phyloP scores from a whole-genome alignment of 208 protist genomes.

The Acanthamoeba polyphaga region DNA sequence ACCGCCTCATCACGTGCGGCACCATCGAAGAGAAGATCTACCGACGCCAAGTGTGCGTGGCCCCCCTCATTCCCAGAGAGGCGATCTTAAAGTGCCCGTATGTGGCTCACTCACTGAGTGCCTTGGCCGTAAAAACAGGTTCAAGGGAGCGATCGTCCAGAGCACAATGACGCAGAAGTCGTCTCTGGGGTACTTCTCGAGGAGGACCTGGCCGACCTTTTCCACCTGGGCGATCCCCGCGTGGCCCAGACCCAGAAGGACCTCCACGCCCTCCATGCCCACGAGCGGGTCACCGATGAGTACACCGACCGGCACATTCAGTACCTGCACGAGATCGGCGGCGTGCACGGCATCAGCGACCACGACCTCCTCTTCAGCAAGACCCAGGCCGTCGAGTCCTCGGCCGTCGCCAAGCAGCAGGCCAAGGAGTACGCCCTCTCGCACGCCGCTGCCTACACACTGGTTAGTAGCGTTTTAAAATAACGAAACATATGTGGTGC shows the following conservation, averaged over 20 bases:
- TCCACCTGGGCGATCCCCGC: conserved; percentile 78
- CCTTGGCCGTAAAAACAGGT: conserved; percentile 3
- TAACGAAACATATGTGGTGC: not conserved
- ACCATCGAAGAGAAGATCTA: conserved; percentile 88
- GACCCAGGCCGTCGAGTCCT: conserved; percentile 60
- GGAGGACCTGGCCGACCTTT: conserved; percentile 78
- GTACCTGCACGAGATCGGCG: conserved; percentile 44
- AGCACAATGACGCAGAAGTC: conserved; percentile 76
- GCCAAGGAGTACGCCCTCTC: not conserved
- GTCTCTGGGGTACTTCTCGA: conserved; percentile 80
- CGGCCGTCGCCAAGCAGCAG: conserved; percentile 60
- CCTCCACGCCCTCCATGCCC: conserved; percentile 77
- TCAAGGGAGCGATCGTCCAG: conserved; percentile 84
- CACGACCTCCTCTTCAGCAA: conserved; percentile 84
- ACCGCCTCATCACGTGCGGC: conserved; percentile 84
- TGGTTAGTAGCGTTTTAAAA: too few species aligned
- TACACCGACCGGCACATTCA: conserved; percentile 76
- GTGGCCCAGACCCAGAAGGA: conserved; percentile 78
- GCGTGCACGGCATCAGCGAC: conserved; percentile 81
- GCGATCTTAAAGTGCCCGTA: not conserved
- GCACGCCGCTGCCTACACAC: not conserved
- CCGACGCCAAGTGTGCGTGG: conserved; percentile 83
- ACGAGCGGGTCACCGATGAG: conserved; percentile 70
- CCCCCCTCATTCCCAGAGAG: too few species aligned
- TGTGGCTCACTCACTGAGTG: not conserved